Base-by-base conservation (phyloP, 129 eudicot species). In the Lactuca sativa region DNA sequence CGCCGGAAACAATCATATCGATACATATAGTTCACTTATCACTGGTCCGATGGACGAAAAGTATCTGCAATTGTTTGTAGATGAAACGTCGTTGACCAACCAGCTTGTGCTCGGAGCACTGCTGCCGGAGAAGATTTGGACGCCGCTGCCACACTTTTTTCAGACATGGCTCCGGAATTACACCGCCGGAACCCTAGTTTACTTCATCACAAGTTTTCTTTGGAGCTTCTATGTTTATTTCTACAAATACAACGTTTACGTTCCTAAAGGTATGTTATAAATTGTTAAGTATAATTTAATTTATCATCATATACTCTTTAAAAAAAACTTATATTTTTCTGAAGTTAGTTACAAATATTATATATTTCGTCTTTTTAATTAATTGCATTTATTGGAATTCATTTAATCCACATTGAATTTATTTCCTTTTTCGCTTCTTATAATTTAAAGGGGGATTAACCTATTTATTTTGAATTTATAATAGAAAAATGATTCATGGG, bases 141-240 rank as follows among this genome's bases (percentile, higher is more conserved):
- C 49, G 59, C 82, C 85, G 52, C 80, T 92, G 7, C 96, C 95
- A 0, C 92, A 85, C 60, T 72, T 86, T 62, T 36, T 74, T 48
- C 90, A 84, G 51, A 82, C 90, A 1, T 92, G 98, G 98, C 90
- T 92, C 67, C 84, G 96, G 14, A 92, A 89, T 82, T 92, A 84
- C 85, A 83, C 87, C 47, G 86, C 85, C 25, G 96, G 85, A 12
- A 72, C 82, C 67, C 61, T 89, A 12, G 70, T 92, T 41, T 92
- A 92, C 65, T 70, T 93, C 44, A 32, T 85, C 17, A 74, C 95
- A 33, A 88, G 95, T 18, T 76, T 80, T 6, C 77, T 92, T n/a
- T 93, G 95, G 98, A 84, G 96, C 78, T 83, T 89, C 51, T 87
- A 86, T 70, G 75, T 92, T 71, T 92, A 92, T 72, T 71, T 74